Conservation (phyloP, 2,329 filamentous ascomycete genomes). For the Shiraia sp. region DNA sequence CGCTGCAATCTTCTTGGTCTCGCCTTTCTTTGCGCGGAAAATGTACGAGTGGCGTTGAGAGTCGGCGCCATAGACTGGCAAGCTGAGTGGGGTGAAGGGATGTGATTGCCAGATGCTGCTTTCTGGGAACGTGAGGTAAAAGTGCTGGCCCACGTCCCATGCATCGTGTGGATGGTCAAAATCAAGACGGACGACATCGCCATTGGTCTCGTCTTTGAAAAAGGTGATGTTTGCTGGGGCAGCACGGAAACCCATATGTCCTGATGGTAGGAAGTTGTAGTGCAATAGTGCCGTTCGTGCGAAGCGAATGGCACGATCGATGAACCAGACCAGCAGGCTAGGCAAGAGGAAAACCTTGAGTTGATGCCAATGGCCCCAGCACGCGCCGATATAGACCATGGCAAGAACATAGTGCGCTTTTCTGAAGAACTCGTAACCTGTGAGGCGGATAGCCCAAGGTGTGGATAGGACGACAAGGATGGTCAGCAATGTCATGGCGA, state of each 20-base stretch:
- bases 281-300: conserved; percentile 65
- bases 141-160: conserved; percentile 72
- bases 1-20: conserved; percentile 39
- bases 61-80: conserved; percentile 26
- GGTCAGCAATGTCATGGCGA: conserved; percentile 67
- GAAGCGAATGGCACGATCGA: conserved; percentile 65
- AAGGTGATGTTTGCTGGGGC: conserved; percentile 32
- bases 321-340: conserved; percentile 64
- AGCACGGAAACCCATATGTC: conserved; percentile 36
- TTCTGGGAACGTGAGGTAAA: conserved; percentile 69
- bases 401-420: conserved; percentile 75
- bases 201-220: conserved; percentile 50
- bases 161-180: conserved; percentile 63
- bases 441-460: conserved; percentile 63
- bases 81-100: conserved; percentile 58
- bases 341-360: conserved; percentile 52
- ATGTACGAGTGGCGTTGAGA: conserved; percentile 39
- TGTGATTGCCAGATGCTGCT: conserved; percentile 73
- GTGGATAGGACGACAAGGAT: conserved; percentile 65
- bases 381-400: conserved; percentile 73
- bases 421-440: conserved; percentile 78
- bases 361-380: conserved; percentile 74
- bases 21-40: conserved; percentile 40
- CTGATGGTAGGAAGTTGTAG: conserved; percentile 42
- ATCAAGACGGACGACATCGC: conserved; percentile 63